Conservation (phyloP, 441 rosid genomes). For the Corymbia citriodora region DNA sequence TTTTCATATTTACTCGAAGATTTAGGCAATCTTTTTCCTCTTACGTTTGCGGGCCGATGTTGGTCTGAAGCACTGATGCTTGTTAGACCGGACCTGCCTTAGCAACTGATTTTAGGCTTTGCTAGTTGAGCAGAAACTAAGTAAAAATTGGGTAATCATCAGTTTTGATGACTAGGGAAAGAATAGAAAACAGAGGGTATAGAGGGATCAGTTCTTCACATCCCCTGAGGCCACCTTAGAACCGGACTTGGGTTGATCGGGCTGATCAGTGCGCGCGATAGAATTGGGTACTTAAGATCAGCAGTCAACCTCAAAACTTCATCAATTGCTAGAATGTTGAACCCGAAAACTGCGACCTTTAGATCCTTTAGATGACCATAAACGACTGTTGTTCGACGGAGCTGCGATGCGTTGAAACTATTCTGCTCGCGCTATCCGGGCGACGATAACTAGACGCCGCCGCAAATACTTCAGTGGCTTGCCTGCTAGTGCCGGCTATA, state of each 20-base stretch:
- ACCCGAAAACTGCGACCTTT: background rate
- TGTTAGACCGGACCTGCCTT: background rate
- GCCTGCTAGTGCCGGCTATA: background rate
- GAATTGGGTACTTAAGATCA: background rate
- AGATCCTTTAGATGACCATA: background rate
- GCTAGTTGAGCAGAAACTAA: background rate
- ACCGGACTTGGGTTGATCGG: background rate
- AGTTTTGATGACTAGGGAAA: background rate
- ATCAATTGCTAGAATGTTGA: accelerated
- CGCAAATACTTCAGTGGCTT: too few relatives aligned
- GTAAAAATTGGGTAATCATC: background rate
- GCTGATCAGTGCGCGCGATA: background rate
- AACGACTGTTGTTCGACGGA: background rate
- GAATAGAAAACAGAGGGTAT: background rate
- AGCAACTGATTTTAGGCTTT: background rate
- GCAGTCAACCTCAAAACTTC: background rate
- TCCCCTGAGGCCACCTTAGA: background rate
- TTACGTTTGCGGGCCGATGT: background rate
- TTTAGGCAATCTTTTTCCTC: background rate
- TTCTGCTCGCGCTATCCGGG: background rate
- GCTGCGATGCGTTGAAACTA: accelerated
- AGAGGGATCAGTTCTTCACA: background rate
- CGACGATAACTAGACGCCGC: background rate
- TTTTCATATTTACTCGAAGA: background rate
- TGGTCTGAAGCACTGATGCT: background rate